Evolutionary conservation across 2,329 filamentous ascomycete species (phyloP).

Genomic region (Colletotrichum sp.): DNA sequence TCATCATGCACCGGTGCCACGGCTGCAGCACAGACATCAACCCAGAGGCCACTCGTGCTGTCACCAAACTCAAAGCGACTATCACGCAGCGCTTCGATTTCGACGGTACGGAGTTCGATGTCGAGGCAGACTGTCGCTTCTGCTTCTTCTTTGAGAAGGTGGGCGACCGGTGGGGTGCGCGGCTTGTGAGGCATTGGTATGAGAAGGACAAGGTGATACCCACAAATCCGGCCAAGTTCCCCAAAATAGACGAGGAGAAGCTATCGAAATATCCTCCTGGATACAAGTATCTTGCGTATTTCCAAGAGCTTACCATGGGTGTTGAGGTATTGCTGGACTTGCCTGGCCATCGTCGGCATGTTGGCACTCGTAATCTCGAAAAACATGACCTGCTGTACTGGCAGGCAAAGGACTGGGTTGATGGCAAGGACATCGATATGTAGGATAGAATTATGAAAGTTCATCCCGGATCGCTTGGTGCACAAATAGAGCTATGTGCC

Average conservation of each 20-base stretch:
- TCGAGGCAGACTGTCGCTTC: constrained; percentile 51
- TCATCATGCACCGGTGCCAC: constrained; percentile 49
- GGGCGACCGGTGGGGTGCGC: constrained; percentile 38
- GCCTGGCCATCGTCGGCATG: background rate
- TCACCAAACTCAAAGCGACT: constrained; percentile 27
- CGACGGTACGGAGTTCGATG: constrained; percentile 46
- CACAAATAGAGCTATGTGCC: background rate
- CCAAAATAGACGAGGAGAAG: background rate
- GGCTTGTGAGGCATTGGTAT: background rate
- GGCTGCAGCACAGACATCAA: constrained; percentile 48
- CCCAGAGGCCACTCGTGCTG: constrained; percentile 39
- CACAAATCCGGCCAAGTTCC: background rate
- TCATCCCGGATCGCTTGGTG: background rate
- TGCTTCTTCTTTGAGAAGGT: constrained; percentile 49
- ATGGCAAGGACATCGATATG: background rate
- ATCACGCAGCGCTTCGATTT: constrained; percentile 24
- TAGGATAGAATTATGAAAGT: background rate
- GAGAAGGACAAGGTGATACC: background rate
- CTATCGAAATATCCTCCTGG: background rate
- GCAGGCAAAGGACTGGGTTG: background rate
- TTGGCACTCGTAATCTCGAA: background rate
- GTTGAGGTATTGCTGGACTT: background rate
- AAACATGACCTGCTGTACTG: background rate
- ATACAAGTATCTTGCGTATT: background rate
- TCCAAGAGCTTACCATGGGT: background rate